Evolutionary conservation across 306 rosid species (phyloP).

Genomic region (Betula pendula): DNA sequence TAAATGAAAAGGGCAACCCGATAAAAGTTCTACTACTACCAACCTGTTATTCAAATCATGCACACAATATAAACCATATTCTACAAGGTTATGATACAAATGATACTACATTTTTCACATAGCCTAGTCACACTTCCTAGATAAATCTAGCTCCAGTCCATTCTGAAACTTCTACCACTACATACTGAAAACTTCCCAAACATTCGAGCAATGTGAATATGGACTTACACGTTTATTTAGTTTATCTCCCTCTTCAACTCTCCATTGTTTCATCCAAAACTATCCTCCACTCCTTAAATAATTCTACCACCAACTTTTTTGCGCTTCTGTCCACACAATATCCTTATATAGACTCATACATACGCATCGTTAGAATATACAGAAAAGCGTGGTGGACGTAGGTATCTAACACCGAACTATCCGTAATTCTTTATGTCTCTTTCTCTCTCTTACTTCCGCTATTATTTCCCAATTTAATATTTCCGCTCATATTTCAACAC

Average conservation of each 20-base stretch:
- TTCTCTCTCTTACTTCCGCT: too few species aligned
- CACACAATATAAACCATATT: neutral
- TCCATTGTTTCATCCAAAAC: neutral
- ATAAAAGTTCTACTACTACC: neutral
- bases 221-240: neutral
- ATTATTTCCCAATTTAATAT: too few species aligned
- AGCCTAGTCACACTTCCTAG: neutral
- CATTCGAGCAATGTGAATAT: neutral
- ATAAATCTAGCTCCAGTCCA: neutral
- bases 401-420: too few species aligned
- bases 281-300: neutral
- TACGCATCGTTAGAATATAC: too few species aligned
- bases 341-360: neutral
- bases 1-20: neutral
- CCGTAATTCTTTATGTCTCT: too few species aligned
- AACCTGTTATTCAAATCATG: neutral
- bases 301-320: neutral
- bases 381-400: too few species aligned
- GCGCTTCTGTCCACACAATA: neutral
- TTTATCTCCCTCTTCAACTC: neutral
- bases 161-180: neutral
- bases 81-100: neutral
- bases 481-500: too few species aligned
- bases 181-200: neutral
- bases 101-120: neutral